Conservation (phyloP, 768 basidiomycete genomes). For the Pleurotus giganteus region DNA sequence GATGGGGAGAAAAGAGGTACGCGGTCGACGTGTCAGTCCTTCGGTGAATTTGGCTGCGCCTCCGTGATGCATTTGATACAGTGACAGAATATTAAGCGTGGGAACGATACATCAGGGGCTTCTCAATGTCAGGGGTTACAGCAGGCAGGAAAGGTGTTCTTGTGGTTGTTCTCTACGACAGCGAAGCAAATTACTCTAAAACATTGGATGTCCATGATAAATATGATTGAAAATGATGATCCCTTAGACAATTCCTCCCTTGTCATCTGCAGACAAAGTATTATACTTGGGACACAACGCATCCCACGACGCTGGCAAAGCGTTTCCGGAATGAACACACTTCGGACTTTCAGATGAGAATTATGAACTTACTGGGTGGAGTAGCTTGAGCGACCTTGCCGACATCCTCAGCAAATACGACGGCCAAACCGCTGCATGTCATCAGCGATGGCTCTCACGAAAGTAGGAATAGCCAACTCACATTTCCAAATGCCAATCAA, state of each 20-base stretch:
- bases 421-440: slow-evolving; percentile 22
- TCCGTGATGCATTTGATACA: no score
- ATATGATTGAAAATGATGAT: neutral
- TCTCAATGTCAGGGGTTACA: no score
- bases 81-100: no score
- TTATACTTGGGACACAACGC: slow-evolving; percentile 4
- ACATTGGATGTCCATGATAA: neutral
- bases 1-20: neutral
- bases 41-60: neutral
- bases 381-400: neutral
- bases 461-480: slow-evolving; percentile 3
- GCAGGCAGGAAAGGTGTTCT: no score
- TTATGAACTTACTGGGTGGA: slow-evolving; percentile 3
- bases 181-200: no score
- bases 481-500: slow-evolving; percentile 39
- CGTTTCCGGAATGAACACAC: neutral
- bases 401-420: slow-evolving; percentile 33
- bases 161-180: no score
- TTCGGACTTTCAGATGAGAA: neutral
- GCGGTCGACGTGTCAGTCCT: slow-evolving; percentile 5
- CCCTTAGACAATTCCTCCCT: neutral
- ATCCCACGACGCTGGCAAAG: slow-evolving; percentile 1
- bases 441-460: neutral
- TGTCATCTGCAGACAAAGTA: neutral
- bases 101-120: no score